Percentiles rank a stretch among this genome's conserved stretches.
These are phyloP conservation scores for Candida oleophila DNA, from an alignment of 805 yeast species.

Conservation along the genomic window DNA sequence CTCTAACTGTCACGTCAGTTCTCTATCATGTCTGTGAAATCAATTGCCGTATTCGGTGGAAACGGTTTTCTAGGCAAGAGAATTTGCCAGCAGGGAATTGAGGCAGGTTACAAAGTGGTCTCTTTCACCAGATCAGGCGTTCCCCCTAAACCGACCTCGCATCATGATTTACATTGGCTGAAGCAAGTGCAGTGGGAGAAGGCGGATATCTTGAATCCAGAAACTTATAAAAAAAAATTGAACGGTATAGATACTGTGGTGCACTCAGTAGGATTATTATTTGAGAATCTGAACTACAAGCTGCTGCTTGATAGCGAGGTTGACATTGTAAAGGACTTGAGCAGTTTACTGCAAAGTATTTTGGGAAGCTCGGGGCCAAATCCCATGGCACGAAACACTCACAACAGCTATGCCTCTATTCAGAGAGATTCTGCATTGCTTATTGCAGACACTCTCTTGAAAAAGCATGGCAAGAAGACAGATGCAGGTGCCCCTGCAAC, in stretches of 20 bases:
- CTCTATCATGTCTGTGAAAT: constrained; percentile 12
- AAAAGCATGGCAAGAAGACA: constrained; percentile 24
- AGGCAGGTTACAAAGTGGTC: constrained; percentile 62
- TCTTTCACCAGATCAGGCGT: constrained; percentile 68
- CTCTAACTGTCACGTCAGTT: neutral
- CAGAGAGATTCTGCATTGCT: constrained; percentile 69
- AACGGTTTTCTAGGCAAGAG: constrained; percentile 73
- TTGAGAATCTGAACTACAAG: constrained; percentile 73
- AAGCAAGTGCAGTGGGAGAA: constrained; percentile 60
- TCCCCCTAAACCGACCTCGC: constrained; percentile 31
- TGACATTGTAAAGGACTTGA: constrained; percentile 32
- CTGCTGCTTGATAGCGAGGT: constrained; percentile 42
- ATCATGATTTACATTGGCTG: constrained; percentile 46
- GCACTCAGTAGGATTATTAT: constrained; percentile 75
- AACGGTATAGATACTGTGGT: constrained; percentile 63
- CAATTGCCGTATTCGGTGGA: constrained; percentile 78
- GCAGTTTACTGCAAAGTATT: constrained; percentile 12
- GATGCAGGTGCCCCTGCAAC: neutral
- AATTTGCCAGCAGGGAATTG: constrained; percentile 68
- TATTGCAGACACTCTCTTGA: constrained; percentile 55
- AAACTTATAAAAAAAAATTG: constrained; percentile 50
- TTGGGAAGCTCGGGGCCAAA: constrained; percentile 48
- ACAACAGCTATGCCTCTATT: constrained; percentile 56
- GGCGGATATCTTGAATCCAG: constrained; percentile 69
- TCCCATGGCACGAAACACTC: constrained; percentile 54